Conservation (phyloP, 441 rosid genomes). For the Corymbia citriodora region DNA sequence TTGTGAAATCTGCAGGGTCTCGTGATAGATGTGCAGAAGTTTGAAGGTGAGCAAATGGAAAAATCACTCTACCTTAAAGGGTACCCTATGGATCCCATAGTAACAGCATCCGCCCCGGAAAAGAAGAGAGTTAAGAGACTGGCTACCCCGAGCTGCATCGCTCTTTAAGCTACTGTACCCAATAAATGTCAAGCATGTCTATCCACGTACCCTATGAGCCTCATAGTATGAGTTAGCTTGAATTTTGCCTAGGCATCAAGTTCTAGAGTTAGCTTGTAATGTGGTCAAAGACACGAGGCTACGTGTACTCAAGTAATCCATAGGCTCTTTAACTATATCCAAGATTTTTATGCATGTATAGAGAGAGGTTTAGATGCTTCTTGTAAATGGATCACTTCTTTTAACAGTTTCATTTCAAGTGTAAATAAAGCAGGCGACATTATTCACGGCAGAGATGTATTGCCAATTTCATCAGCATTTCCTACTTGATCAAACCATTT, state of each 20-base stretch:
- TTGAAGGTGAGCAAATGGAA: fast-evolving
- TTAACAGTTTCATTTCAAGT: too few species aligned
- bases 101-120: background rate
- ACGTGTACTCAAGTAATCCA: background rate
- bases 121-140: background rate
- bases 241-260: background rate
- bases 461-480: background rate
- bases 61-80: background rate
- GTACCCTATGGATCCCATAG: background rate
- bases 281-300: background rate
- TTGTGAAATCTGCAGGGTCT: background rate
- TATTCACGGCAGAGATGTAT: background rate
- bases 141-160: background rate
- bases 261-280: too few species aligned
- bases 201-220: too few species aligned
- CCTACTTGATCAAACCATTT: background rate
- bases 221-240: too few species aligned
- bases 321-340: background rate
- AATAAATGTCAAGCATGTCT: background rate
- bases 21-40: background rate
- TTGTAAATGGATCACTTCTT: background rate
- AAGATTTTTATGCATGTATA: background rate
- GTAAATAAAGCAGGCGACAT: background rate
- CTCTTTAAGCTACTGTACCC: background rate
- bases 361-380: background rate